Base-by-base conservation (phyloP, 164 flowering plant genomes). In the Vitis vinifera region DNA sequence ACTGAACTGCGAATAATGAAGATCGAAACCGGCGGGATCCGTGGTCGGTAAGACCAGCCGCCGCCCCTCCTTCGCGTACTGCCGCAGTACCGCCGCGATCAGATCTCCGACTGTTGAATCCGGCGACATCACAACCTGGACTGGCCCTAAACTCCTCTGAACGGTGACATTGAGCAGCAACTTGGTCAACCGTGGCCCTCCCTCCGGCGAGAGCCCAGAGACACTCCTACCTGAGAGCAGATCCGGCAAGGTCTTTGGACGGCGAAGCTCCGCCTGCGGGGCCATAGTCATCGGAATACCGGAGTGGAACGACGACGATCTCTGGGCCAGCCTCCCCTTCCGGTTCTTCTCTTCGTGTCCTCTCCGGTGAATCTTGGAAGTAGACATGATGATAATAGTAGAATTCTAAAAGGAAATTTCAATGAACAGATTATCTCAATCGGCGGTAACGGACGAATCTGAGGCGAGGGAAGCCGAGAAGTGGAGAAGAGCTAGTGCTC, bases 1-100 rank as follows among this genome's bases (percentile, higher is more conserved):
- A 79, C 93, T 89, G 72, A 95, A 95, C 73, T 90, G 94, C 8
- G 99, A 92, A 53, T 95, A 92, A 76, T 95, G 99, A 70, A 95
- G 96, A 66, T 81, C 89, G 75, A 87, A 91, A 0, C 68, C 74
- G 4, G 79, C 57, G 1, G 93, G 69, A 8, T 87, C 87, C 19
- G 71, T 44, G 3, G 85, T 57, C 7, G 82, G 76, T 27, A 91
- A 68, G n/a, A 85, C 69, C 17, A 97, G 97, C 44, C 95, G 86
- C 30, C 99, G 82, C 3, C 83, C 90, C 70, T 95, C 99, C 75
- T 87, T 89, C 16, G 15, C 59, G 70, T 93, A 93, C 76, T 80
- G 90, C 64, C 83, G 68, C 0, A 91, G 59, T 7, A 86, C 89
- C 62, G 87, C 87, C 3, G 71, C 76, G 5, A 90, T 78, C 27